Evolutionary conservation across 2,329 filamentous ascomycete genomes (phyloP), one percentile per base, ranked within the genome.

Genomic region (Blastomyces percursus): DNA sequence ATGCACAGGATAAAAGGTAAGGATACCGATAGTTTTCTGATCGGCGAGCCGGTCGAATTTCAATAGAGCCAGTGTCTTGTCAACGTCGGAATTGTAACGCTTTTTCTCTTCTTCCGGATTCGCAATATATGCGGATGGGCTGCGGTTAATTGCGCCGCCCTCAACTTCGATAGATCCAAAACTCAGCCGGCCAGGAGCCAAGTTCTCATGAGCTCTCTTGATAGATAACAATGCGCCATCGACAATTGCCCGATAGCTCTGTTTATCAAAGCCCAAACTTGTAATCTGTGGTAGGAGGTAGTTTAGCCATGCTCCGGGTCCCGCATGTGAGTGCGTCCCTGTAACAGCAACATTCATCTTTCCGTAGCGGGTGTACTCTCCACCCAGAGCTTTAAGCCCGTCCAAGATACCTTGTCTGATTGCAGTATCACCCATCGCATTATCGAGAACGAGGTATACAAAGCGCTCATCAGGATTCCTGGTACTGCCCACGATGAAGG

Each of bases 1-100:
- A 73, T 97, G 93, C 0, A 92, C 89, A 2, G 93, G 85, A 73
- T 93, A 96, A 90, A 92, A 97, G 19, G 90, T 94, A 63, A 97
- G 76, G 0, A 95, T 79, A 14, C 91, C 92, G 51, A 91, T 84
- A 63, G 87, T 87, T 75, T 91, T 91, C 57, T 82, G 81, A 70
- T 94, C 90, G 0, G 84, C 87, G 11, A 84, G 83, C 46, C 89
- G 83, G 67, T 86, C 85, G 72, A 96, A 92, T 64, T 86, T 87
- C 35, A 96, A 79, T 50, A 96, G 77, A 0, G 89, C 93, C 78
- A 97, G 78, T 4, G 85, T 84, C 74, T 90, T 95, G 70, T 95
- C 91, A 4, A 85, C 83, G 63, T 85, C 77, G 56, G 81, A 75
- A 4, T 73, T 70, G 71, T 96, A 96, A 59, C 78, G 80, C 3